Conservation (phyloP, 106 monocot genomes). For the Acanthochlamys bracteata region DNA sequence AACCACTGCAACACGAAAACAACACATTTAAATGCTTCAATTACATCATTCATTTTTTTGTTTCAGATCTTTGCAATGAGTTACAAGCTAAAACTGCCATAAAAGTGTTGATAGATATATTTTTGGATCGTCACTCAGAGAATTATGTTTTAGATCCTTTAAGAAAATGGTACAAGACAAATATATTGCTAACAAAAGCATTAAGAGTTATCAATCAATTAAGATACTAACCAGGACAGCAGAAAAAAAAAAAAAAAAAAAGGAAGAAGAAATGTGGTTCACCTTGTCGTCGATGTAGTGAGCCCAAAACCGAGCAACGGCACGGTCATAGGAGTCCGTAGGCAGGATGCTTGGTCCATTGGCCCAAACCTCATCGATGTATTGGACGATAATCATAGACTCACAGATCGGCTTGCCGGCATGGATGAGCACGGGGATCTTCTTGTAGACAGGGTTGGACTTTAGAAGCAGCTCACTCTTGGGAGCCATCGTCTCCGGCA, state of each 20-base stretch:
- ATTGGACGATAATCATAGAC: constrained; percentile 8
- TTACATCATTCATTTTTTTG: neutral
- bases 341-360: neutral
- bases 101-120: no score
- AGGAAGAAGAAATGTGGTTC: neutral
- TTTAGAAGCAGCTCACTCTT: constrained; percentile 5
- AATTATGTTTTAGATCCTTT: neutral
- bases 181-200: neutral
- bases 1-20: constrained; percentile 10
- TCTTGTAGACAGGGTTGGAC: constrained; percentile 15
- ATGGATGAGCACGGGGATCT: constrained; percentile 12
- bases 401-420: constrained; percentile 7
- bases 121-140: neutral
- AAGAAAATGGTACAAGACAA: neutral
- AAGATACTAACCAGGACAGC: neutral
- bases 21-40: neutral
- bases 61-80: neutral
- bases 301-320: constrained; percentile 10
- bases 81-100: neutral
- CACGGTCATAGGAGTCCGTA: constrained; percentile 7
- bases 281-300: constrained; percentile 11
- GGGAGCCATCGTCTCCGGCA: neutral
- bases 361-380: constrained; percentile 11
- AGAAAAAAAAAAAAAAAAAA: neutral
- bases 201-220: neutral